Base-by-base conservation (phyloP, 352 stramenopile genomes). In the Globisporangium radiosum region DNA sequence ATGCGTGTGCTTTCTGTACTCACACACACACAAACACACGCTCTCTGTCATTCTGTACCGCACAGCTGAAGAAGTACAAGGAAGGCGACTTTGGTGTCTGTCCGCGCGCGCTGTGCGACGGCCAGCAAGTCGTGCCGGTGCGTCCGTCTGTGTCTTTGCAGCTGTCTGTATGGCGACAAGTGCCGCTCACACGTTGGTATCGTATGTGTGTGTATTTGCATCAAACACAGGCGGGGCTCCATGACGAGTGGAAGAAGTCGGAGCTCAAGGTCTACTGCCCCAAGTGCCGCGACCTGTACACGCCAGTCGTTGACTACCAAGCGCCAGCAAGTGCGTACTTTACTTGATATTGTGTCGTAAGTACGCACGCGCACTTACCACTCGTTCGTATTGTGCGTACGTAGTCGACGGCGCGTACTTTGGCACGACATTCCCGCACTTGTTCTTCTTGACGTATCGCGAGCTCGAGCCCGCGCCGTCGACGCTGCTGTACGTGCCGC, bases 381-480 rank as follows among this genome's bases (percentile, higher is more conserved):
- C 25, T 33, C 25, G 25, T 3, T 33, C 2, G 25, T 33, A 3
- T 33, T 33, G 25, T 33, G 9, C 10, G 8, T 37, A 15, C 63
- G 17, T 53, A 95, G 84, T 95, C 72, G 96, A 99, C 68, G 96
- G 96, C 57, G 93, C 96, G 11, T 99, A 98, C 82, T 99, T 99
- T 81, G 96, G 96, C 43, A 98, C 96, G 47, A 99, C 96, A 19
- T 99, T 99, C 80, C 95, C 96, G 57, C 96, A 99, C 75, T 73
- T 99, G 62, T 99, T 98, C 85, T 94, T 99, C 63, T 95, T 99
- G 87, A 98, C 95, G 56, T 98, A 98, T 76, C 92, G 85, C 66
- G 95, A 98, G 69, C 64, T 95, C 52, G 83, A 94, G 57, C 85
- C 85, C n/a, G 65, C 71, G 55, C 79, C 81, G 59, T 90, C 80